phyloP scores from a whole-genome alignment of 2,329 filamentous ascomycete species.

The Alternaria burnsii region DNA sequence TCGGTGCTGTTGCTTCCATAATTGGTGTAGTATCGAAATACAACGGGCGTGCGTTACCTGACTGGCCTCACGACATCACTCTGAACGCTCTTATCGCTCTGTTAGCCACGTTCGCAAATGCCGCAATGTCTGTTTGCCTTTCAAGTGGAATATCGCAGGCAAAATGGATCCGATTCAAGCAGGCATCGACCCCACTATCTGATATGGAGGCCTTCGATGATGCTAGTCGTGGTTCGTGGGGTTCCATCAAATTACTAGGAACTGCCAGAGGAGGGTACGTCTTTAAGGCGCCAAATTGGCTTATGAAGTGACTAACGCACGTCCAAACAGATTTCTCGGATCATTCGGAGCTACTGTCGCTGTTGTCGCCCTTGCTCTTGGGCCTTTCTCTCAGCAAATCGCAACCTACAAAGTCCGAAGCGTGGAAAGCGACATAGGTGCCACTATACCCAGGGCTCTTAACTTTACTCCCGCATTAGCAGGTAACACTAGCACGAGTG shows the following conservation, averaged over 20 bases:
- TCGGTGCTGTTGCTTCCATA: slow-evolving; percentile 19
- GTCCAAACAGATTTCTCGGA: slow-evolving; percentile 14
- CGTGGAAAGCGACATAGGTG: slow-evolving; percentile 21
- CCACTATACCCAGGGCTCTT: slow-evolving; percentile 18
- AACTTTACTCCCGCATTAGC: slow-evolving; percentile 18
- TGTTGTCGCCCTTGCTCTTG: slow-evolving; percentile 19
- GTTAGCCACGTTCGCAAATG: slow-evolving; percentile 22
- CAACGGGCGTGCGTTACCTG: slow-evolving; percentile 22
- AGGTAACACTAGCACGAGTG: slow-evolving; percentile 22
- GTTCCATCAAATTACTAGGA: slow-evolving; percentile 15
- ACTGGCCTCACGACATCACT: slow-evolving; percentile 24
- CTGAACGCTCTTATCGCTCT: slow-evolving; percentile 24
- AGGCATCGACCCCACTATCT: slow-evolving; percentile 12
- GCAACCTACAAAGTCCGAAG: slow-evolving; percentile 21
- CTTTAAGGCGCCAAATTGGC: not conserved
- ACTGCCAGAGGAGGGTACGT: slow-evolving; percentile 20
- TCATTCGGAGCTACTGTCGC: slow-evolving; percentile 23
- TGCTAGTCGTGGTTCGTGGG: slow-evolving; percentile 25
- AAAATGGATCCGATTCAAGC: slow-evolving; percentile 24
- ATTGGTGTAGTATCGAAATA: slow-evolving; percentile 19
- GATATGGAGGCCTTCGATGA: slow-evolving; percentile 24
- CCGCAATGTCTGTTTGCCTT: slow-evolving; percentile 21
- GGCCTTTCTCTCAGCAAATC: slow-evolving; percentile 24
- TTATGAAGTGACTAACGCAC: slow-evolving; percentile 1
- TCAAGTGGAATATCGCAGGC: slow-evolving; percentile 24